phyloP scores from a whole-genome alignment of 2,329 filamentous ascomycete genomes.

The Lithohypha guttulata region DNA sequence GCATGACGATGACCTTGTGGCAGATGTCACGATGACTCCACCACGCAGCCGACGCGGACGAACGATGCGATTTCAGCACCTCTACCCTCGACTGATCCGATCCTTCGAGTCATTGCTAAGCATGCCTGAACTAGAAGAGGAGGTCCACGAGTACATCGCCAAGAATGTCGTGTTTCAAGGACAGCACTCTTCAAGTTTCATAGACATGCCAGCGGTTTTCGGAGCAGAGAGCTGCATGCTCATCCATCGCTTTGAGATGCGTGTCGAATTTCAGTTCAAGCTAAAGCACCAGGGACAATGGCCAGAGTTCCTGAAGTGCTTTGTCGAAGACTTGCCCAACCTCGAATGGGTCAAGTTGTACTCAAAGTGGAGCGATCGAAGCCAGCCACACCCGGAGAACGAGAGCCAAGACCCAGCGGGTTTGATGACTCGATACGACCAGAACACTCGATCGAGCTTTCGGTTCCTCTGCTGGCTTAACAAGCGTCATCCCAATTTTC shows the following conservation, averaged over 20 bases:
- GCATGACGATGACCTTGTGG: too few species aligned
- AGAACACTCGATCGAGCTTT: neutral
- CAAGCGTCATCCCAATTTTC: neutral
- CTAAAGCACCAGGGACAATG: neutral
- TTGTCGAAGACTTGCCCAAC: neutral
- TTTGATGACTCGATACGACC: neutral
- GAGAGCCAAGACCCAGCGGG: neutral
- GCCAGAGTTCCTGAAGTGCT: neutral
- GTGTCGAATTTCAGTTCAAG: neutral
- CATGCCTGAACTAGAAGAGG: neutral
- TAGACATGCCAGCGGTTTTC: conserved; percentile 1
- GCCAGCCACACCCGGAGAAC: neutral
- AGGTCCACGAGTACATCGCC: neutral
- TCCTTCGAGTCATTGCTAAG: neutral
- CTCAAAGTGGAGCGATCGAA: neutral
- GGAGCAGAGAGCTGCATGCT: neutral
- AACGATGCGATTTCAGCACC: neutral
- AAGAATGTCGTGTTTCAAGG: neutral
- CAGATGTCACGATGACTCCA: neutral
- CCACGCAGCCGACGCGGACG: neutral
- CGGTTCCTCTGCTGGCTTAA: neutral
- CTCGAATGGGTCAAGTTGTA: conserved; percentile 3
- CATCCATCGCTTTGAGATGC: neutral
- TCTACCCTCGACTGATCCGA: neutral
- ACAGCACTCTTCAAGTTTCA: neutral